phyloP scores from a whole-genome alignment of 345 rosid genomes.

The Lenwebbia sp. region DNA sequence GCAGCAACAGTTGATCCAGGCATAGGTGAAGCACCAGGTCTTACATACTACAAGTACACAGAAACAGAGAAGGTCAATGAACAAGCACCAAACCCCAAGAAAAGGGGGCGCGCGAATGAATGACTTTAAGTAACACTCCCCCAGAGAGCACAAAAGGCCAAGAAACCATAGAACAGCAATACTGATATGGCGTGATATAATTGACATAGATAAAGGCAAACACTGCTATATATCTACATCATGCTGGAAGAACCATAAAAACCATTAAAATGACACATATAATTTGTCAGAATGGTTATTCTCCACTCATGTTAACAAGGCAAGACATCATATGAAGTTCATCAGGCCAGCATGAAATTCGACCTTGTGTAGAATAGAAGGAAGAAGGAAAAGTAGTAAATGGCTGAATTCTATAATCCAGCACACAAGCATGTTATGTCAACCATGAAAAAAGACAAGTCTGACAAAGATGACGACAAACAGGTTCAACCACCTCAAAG shows the following conservation, averaged over 20 bases:
- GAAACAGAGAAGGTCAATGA: slow-evolving; percentile 5
- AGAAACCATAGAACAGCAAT: background rate
- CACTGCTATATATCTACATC: background rate
- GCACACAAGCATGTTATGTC: background rate
- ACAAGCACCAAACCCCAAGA: slow-evolving; percentile 5
- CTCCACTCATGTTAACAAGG: background rate
- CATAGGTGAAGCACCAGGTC: slow-evolving; percentile 83
- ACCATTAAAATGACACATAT: background rate
- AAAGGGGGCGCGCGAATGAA: background rate
- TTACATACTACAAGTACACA: slow-evolving; percentile 75
- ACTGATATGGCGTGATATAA: background rate
- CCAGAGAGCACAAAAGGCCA: background rate
- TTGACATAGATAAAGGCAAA: background rate
- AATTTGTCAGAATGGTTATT: background rate
- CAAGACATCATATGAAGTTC: background rate
- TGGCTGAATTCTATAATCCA: background rate
- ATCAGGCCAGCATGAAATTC: background rate
- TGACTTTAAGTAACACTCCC: background rate
- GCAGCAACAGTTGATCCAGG: slow-evolving; percentile 51
- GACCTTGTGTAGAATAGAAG: background rate
- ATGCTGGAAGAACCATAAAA: background rate
- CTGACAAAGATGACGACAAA: background rate
- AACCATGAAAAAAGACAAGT: background rate
- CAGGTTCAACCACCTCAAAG: background rate
- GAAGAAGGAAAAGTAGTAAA: background rate